phyloP scores from a whole-genome alignment of 495 filamentous ascomycete genomes.

The Bryoglossum gracile region DNA sequence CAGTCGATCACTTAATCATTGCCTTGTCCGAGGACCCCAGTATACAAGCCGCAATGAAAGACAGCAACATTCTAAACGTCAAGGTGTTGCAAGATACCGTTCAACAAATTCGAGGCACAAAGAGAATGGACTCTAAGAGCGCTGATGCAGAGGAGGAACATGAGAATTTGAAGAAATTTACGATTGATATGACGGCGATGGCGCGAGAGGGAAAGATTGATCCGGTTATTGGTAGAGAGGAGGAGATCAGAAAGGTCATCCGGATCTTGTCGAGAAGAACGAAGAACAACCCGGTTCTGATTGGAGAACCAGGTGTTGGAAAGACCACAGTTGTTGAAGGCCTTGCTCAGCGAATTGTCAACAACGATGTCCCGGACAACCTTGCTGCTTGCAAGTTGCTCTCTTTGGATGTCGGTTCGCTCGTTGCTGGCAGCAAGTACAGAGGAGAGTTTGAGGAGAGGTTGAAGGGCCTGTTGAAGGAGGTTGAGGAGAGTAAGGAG shows the following conservation, averaged over 20 bases:
- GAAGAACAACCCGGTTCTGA: constrained; percentile 96
- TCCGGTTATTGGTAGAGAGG: constrained; percentile 93
- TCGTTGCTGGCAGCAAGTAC: constrained; percentile 97
- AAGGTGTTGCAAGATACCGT: constrained; percentile 85
- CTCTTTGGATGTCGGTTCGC: constrained; percentile 86
- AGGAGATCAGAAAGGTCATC: constrained; percentile 91
- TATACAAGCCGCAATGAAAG: constrained; percentile 66
- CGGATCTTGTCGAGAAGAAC: constrained; percentile 88
- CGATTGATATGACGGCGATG: constrained; percentile 92
- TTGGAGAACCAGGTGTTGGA: constrained; percentile 93
- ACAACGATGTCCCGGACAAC: constrained; percentile 90
- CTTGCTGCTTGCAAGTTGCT: constrained; percentile 90
- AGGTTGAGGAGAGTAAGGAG: constrained; percentile 92
- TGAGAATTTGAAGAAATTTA: constrained; percentile 94
- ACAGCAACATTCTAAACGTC: constrained; percentile 84
- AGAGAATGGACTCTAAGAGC: constrained; percentile 87
- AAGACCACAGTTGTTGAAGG: constrained; percentile 98
- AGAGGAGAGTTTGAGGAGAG: constrained; percentile 96
- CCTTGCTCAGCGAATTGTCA: constrained; percentile 90
- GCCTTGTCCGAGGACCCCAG: constrained; percentile 69
- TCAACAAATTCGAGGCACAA: constrained; percentile 82
- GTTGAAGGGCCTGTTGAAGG: constrained; percentile 97
- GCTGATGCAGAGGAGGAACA: constrained; percentile 85
- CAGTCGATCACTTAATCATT: constrained; percentile 87
- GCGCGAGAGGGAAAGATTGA: constrained; percentile 96